Base-by-base conservation (phyloP, 345 rosid species). In the Lumnitzera littorea region DNA sequence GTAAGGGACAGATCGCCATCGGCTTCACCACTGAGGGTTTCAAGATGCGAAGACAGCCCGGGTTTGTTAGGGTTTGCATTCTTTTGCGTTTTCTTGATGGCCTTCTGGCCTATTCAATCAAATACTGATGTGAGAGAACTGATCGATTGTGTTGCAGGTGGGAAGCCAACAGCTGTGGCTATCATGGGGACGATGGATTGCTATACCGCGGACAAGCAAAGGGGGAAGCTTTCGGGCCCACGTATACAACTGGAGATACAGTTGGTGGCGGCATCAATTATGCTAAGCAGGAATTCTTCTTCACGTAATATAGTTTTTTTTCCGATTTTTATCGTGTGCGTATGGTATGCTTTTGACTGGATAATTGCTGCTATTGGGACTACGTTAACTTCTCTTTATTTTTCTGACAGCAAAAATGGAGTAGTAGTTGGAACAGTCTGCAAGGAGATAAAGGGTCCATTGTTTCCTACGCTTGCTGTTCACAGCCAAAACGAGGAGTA, bases 401-500 rank as follows among this genome's bases (percentile, higher is more conserved):
- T 63, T 71, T 72, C 41, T 79, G 61, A 66, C 86, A 94, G 99
- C 63, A 90, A 94, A 79, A 90, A 91, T 67, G 91, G 91, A 64
- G 57, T 70, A 6, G 13, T 91, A 27, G 89, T 94, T 29, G 92
- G 99, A 55, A 64, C 87, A 12, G 78, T 78, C 55, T 50, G 63
- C 67, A 86, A 88, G 81, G 86, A 83, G 48, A 75, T 90, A 66
- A 84, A 77, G 67, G 85, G 89, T 65, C 76, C 86, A 65, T 72
- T 90, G 54, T 86, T 81, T 72, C 99, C 99, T 51, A 94, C 99
- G 10, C 67, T 88, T 80, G 84, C 92, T 71, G 96, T 94, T 74
- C 92, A 94, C 71, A 94, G 97, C 82, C 97, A 76, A 76, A 82
- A 88, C 57, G 96, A 94, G 76, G 99, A 94, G 97, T 94, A 90